Conservation (phyloP, 805 yeast genomes). For the Wickerhamomyces queroliae region DNA sequence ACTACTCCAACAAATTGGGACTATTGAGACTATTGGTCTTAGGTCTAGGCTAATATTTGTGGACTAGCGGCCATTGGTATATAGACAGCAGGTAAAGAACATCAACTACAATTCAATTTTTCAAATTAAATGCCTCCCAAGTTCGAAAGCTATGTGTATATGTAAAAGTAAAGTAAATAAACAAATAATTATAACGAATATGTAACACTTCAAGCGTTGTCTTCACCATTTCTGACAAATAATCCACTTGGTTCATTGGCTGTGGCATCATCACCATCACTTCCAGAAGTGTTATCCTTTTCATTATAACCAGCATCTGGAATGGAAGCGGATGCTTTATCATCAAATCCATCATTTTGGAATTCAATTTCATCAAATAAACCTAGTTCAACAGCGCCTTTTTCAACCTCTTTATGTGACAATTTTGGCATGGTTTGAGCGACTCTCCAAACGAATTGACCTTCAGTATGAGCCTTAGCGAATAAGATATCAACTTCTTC, state of each 20-base stretch:
- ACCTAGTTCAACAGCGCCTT: slow-evolving; percentile 54
- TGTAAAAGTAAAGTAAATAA: too few relatives aligned
- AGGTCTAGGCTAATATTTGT: too few relatives aligned
- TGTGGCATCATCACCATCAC: background rate
- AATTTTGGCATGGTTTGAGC: slow-evolving; percentile 61
- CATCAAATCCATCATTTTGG: slow-evolving; percentile 10
- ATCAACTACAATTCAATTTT: too few relatives aligned
- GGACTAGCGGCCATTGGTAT: too few relatives aligned
- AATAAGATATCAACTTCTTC: slow-evolving; percentile 65
- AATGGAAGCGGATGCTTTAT: slow-evolving; percentile 2
- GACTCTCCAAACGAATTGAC: slow-evolving; percentile 38
- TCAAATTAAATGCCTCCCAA: too few relatives aligned
- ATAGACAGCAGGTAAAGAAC: too few relatives aligned
- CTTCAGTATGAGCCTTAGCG: slow-evolving; percentile 41
- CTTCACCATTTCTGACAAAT: background rate
- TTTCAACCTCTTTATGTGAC: slow-evolving; percentile 50
- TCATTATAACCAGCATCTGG: background rate
- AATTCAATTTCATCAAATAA: slow-evolving; percentile 25
- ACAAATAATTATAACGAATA: too few relatives aligned
- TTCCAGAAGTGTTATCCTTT: background rate
- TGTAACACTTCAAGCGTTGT: background rate
- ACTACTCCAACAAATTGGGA: too few relatives aligned
- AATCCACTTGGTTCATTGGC: background rate
- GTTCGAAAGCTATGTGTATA: too few relatives aligned
- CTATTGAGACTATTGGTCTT: too few relatives aligned